Evolutionary conservation across 768 basidiomycete genomes (phyloP).

Genomic region (Auricularia heimuer): DNA sequence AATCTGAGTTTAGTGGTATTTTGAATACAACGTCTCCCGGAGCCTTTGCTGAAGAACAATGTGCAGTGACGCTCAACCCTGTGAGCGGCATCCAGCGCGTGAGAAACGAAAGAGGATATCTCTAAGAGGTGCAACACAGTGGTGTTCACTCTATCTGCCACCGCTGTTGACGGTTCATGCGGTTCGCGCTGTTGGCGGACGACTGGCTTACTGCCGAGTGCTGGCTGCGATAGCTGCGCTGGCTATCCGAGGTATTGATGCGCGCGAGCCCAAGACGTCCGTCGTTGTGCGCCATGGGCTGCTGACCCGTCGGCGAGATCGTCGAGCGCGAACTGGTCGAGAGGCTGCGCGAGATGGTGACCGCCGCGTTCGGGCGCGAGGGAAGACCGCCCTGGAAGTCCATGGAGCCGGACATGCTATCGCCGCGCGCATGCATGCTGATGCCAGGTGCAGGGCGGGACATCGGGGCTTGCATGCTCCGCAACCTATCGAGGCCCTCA

Average conservation of each 20-base stretch:
- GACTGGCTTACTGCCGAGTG: conserved; percentile 7
- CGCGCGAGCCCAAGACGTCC: conserved; percentile 21
- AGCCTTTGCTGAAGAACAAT: conserved; percentile 1
- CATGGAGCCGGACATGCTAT: neutral
- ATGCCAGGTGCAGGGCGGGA: neutral
- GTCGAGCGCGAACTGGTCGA: conserved; percentile 1
- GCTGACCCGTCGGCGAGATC: neutral
- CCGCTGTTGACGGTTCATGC: conserved; percentile 26
- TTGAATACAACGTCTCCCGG: neutral
- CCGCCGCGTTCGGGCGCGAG: neutral
- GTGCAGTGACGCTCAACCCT: neutral
- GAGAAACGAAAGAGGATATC: neutral
- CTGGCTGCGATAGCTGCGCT: conserved; percentile 29
- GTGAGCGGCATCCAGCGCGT: neutral
- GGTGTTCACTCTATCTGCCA: conserved; percentile 47
- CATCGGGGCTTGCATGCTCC: neutral
- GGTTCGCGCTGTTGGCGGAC: conserved; percentile 20
- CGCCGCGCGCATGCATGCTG: conserved; percentile 1
- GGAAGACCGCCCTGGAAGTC: neutral
- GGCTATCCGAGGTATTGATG: conserved; percentile 29
- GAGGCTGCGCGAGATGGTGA: conserved; percentile 1
- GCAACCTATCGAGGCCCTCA: conserved; percentile 1
- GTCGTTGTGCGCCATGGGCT: neutral
- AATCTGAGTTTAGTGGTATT: neutral
- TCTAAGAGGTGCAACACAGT: neutral